Conservation (phyloP, 352 stramenopile species). For the Phytophthora multivora region DNA sequence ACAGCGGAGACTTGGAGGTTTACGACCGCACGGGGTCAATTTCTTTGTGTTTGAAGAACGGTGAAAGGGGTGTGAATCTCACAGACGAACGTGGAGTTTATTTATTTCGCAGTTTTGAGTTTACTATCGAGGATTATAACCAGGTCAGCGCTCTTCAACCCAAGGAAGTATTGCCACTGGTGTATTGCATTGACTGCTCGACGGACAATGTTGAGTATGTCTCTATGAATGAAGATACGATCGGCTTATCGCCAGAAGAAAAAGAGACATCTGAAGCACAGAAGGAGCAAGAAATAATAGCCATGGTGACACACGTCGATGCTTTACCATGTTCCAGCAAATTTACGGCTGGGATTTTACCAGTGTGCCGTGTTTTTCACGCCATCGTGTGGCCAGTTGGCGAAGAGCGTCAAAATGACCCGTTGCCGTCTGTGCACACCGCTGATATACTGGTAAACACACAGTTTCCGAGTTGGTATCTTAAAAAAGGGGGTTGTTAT, state of each 20-base stretch:
- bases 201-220: slow-evolving; percentile 28
- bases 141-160: background rate
- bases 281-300: slow-evolving; percentile 8
- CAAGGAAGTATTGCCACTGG: slow-evolving; percentile 17
- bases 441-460: slow-evolving; percentile 40
- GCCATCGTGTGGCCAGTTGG: slow-evolving; percentile 33
- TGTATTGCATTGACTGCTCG: slow-evolving; percentile 32
- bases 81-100: slow-evolving; percentile 24
- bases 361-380: slow-evolving; percentile 46
- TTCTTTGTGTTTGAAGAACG: slow-evolving; percentile 25
- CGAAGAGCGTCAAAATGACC: slow-evolving; percentile 4
- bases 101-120: slow-evolving; percentile 39
- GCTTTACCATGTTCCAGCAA: slow-evolving; percentile 19
- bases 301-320: slow-evolving; percentile 44
- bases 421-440: slow-evolving; percentile 14
- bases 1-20: slow-evolving; percentile 46
- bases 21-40: slow-evolving; percentile 50
- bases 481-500: slow-evolving; percentile 45
- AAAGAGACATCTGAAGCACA: background rate
- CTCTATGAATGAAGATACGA: slow-evolving; percentile 17
- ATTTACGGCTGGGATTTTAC: slow-evolving; percentile 7
- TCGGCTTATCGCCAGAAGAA: slow-evolving; percentile 3
- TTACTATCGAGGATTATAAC: slow-evolving; percentile 38
- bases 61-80: background rate
- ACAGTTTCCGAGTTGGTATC: slow-evolving; percentile 32